These are phyloP conservation scores for Pythium diclinum DNA, from an alignment of 352 stramenopile species.

Conservation along the genomic window DNA sequence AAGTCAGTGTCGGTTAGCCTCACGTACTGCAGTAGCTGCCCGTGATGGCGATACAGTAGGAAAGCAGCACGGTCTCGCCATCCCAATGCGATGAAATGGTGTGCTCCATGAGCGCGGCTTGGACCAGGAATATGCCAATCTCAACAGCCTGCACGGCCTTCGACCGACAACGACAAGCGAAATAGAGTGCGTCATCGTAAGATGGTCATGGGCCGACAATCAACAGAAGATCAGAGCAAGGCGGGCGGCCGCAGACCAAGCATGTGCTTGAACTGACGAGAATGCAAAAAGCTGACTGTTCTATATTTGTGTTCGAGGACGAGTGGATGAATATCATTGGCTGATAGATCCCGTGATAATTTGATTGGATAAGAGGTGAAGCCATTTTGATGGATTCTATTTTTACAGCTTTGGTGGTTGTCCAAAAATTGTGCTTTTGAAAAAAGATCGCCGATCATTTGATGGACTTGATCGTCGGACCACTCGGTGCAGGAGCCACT, in stretches of 20 bases:
- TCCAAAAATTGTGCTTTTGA: background rate
- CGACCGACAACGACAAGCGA: background rate
- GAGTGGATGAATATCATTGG: background rate
- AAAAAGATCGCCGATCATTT: slow-evolving; percentile 2
- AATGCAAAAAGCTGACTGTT: background rate
- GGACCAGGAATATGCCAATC: background rate
- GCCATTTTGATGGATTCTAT: background rate
- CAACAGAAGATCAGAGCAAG: background rate
- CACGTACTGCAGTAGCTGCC: slow-evolving; percentile 56
- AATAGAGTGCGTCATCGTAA: background rate
- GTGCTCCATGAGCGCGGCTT: slow-evolving; percentile 11
- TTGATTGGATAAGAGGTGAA: slow-evolving; percentile 4
- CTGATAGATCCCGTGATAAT: background rate
- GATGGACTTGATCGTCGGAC: background rate
- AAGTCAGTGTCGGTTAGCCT: background rate
- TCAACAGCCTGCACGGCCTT: background rate
- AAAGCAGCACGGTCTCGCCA: slow-evolving; percentile 39
- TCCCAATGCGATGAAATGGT: slow-evolving; percentile 46
- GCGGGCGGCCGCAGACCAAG: background rate
- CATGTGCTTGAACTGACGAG: background rate
- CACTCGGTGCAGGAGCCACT: slow-evolving; percentile 7
- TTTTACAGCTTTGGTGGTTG: background rate
- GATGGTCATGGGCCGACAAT: background rate
- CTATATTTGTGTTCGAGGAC: background rate
- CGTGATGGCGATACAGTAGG: slow-evolving; percentile 50